A percentile compares a stretch with the other conserved stretches of the same genome.
Conservation (phyloP, 257 asterid species). For the Ligustrum vulgare region DNA sequence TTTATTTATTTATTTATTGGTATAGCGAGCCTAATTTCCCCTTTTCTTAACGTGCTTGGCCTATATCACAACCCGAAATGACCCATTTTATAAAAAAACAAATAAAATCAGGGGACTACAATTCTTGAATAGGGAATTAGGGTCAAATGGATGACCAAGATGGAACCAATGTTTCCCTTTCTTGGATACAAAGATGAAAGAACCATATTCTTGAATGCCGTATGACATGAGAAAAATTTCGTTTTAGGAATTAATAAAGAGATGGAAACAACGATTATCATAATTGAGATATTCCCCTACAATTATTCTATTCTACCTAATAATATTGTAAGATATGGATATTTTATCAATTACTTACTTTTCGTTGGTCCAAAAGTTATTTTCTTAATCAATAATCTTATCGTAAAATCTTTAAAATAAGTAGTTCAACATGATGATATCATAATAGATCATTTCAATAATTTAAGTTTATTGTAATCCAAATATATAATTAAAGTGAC, state of each 20-base stretch:
- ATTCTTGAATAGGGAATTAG: too few relatives aligned
- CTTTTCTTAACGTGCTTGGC: neutral
- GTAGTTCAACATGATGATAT: too few relatives aligned
- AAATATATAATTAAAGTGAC: too few relatives aligned
- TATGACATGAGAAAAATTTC: neutral
- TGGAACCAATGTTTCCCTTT: neutral
- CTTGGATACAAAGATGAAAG: neutral
- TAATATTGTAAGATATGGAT: neutral
- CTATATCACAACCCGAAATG: neutral
- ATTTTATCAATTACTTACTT: neutral
- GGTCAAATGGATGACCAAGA: neutral
- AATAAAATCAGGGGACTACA: too few relatives aligned
- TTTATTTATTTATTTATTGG: too few relatives aligned
- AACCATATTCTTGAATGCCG: slow-evolving; percentile 7
- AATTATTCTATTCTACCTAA: neutral
- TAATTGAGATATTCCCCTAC: neutral
- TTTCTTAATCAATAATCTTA: neutral
- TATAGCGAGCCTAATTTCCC: too few relatives aligned
- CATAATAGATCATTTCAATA: neutral
- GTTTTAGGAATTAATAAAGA: neutral
- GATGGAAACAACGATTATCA: neutral
- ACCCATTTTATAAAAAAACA: too few relatives aligned
- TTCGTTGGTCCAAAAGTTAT: neutral
- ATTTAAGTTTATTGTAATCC: too few relatives aligned
- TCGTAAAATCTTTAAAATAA: neutral